Evolutionary conservation across 768 basidiomycete genomes (phyloP), one percentile per base, ranked within the genome.

Genomic region (Rhodotorula diobovata): DNA sequence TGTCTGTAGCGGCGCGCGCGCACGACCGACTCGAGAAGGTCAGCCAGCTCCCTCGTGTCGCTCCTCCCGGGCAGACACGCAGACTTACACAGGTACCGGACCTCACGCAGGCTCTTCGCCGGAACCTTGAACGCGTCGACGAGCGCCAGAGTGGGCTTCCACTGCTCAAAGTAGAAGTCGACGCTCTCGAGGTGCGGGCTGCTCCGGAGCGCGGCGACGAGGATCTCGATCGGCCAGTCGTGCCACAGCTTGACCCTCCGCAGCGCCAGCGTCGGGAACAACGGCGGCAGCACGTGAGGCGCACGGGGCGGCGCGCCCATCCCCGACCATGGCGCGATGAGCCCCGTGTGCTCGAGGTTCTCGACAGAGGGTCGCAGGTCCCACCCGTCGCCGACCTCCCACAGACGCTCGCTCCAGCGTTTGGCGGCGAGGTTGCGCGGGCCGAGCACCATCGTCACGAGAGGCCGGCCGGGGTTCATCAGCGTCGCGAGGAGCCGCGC

Each of bases 331-430:
- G 51, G 62, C 5, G 50, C 23, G 12, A 64, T 21, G 32, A 43
- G 53, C 6, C 54, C 23, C 32, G 63, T 56, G 54, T 55, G 54
- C 34, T 64, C 63, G 41, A 64, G 53, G 63, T 64, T 56, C 43
- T 64, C 32, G 25, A 64, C 32, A 7, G 30, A 2, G 20, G 63
- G 54, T 10, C 12, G 25, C n/a, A 41, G 30, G 25, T 41, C 23
- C 37, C 15, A 21, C 5, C 41, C 53, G 32, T 64, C 63, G 6
- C 45, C 43, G 23, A 41, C 23, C 12, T 5, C 16, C 63, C 63
- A 64, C 39, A 64, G 43, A 3, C 41, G 7, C 30, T 30, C 53
- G 30, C 39, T 45, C 63, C 63, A 64, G 10, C n/a, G 53, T 1
- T 34, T 14, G 4, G 63, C 32, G 6, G 39, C n/a, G 32, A 56